Evolutionary conservation across 2,329 filamentous ascomycete genomes (phyloP), one percentile per base, ranked within the genome.

Genomic region (Phialemoniopsis sp.): DNA sequence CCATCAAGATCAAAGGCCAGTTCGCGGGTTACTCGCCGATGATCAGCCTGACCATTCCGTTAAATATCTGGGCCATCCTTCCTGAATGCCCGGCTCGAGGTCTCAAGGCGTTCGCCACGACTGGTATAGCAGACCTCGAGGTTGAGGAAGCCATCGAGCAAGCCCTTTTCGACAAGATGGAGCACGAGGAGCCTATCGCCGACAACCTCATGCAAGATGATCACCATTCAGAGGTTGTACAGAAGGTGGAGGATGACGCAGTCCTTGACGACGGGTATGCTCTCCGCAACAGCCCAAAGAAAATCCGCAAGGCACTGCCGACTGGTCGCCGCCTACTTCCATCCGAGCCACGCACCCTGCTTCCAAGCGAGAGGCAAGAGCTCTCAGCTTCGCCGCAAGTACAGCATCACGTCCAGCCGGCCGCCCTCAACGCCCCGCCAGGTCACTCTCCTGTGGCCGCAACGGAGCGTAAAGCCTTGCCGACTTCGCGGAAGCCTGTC

Each of bases 271-370:
- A 21, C 13, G 17, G 29, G n/a, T 43, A 32, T 29, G 16, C 37
- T 5, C 16, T 37, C 17, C 36, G 33, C 4, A 21, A 14, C 7
- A 29, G 37, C 2, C 43, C 37, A 12, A 46, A 44, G 29, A 38
- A 43, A 18, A 32, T 29, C 2, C 36, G 47, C 5, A 50, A 50
- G 18, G 47, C 47, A 0, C 28, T 50, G 14, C 47, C 47, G 2
- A 48, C 46, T 2, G 47, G 46, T 26, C 35, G 47, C 8, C 48
- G 42, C n/a, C 19, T 45, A 1, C 32, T 48, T n/a, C 42, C 44
- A 5, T 43, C 44, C 2, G 44, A 41, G 19, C 29, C 38, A 4
- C 15, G n/a, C 13, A 8, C 19, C 19, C 13, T 29, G 9, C 13
- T 29, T 12, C 34, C 34, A 15, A n/a, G 15, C 5, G 29, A 21